Evolutionary conservation across 2,329 filamentous ascomycete genomes (phyloP).

Genomic region (Cladosporium colombiae): DNA sequence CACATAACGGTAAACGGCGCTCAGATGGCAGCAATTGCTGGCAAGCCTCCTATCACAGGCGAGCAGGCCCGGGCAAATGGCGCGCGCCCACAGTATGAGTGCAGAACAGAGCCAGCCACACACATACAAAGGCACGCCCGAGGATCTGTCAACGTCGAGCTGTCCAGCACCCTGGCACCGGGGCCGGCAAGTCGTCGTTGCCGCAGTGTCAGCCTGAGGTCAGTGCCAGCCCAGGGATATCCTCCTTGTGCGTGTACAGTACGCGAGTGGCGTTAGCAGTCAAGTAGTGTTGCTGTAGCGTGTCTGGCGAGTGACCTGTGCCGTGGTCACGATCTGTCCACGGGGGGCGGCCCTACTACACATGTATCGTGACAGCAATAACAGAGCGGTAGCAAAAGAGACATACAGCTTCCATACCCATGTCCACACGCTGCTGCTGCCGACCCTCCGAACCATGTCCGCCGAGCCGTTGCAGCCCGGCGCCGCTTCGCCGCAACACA

Average conservation of each 20-base stretch:
- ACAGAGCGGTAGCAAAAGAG: background rate
- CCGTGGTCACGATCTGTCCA: background rate
- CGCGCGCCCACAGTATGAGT: conserved; percentile 8
- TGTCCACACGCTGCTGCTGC: background rate
- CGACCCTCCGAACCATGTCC: conserved; percentile 3
- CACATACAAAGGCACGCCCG: conserved; percentile 7
- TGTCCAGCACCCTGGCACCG: conserved; percentile 20
- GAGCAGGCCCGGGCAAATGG: conserved; percentile 12
- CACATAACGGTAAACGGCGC: conserved; percentile 8
- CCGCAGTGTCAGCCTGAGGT: conserved; percentile 16
- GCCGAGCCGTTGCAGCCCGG: background rate
- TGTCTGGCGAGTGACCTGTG: conserved; percentile 4
- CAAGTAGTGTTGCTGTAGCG: background rate
- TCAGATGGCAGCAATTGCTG: background rate
- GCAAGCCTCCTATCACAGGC: conserved; percentile 9
- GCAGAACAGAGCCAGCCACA: conserved; percentile 15
- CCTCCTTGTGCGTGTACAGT: background rate
- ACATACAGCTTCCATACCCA: conserved; percentile 3
- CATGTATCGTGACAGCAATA: background rate
- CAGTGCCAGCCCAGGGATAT: conserved; percentile 13
- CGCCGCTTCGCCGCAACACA: background rate
- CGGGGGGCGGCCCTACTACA: background rate
- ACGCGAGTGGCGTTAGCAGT: conserved; percentile 2
- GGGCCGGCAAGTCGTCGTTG: conserved; percentile 10
- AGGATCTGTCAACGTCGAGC: conserved; percentile 14